Evolutionary conservation across 225 moss, liverwort and hornwort species (phyloP), one percentile per base, ranked within the genome.

Genomic region (Thuidium tamariscinum): DNA sequence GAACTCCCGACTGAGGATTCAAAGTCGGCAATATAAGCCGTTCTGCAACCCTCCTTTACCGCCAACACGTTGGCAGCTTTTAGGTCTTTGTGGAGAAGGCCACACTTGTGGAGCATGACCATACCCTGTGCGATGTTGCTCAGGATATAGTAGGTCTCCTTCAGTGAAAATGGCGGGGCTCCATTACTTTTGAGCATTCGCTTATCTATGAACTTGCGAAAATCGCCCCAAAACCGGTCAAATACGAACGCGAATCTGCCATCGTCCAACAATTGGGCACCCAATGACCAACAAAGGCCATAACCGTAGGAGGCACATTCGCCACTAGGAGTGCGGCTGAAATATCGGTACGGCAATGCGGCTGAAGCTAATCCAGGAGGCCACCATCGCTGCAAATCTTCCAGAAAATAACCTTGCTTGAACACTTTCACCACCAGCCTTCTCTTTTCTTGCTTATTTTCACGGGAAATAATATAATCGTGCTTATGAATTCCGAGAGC

Each of bases 271-370:
- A 74, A 4, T 52, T 52, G 21, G 8, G 48, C 76, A 64, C 76
- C 64, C 30, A 39, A 1, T 12, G 64, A 3, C 1, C 2, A 84
- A 8, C 75, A 76, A 29, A 84, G 63, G 3, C 51, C 36, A 79
- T 60, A 15, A n/a, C n/a, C n/a, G n/a, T n/a, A n/a, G n/a, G n/a
- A n/a, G n/a, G n/a, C 11, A 4, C 3, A 0, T 5, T 3, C 0
- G 44, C 0, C 2, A 6, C 0, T 5, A n/a, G n/a, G n/a, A 23
- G 0, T 2, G 4, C 48, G 19, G 0, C 0, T 0, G 26, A 39
- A 16, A 19, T 77, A 55, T 17, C 34, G 63, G 64, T 5, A 4
- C 23, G 41, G 8, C 9, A 77, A 42, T 32, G 17, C 25, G 17
- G 8, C 8, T 25, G 11, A 42, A 54, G 56, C 56, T 56, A 66